A percentile compares a stretch with the other conserved stretches of the same genome.
These are phyloP conservation scores for Escallonia herrerae DNA, from an alignment of 129 eudicot species.

Conservation along the genomic window DNA sequence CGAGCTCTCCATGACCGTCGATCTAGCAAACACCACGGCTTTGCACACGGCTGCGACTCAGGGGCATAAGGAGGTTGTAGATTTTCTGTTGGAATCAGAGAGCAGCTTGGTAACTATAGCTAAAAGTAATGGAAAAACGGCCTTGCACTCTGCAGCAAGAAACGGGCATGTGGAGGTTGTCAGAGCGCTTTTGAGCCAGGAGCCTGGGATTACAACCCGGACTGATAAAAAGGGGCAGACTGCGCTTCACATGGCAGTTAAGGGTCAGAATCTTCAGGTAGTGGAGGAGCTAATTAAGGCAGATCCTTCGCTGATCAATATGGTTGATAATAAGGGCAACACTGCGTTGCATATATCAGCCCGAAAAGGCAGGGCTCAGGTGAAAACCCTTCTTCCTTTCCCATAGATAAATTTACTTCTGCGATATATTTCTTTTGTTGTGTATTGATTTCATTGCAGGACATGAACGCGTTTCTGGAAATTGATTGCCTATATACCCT, in stretches of 20 bases:
- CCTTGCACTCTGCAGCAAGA: conserved; percentile 57
- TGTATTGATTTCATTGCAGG: not conserved
- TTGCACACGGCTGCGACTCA: conserved; percentile 55
- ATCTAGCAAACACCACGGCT: conserved; percentile 51
- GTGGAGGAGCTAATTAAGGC: conserved; percentile 40
- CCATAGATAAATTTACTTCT: no score
- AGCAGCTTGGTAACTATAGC: conserved; percentile 50
- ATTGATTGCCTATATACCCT: no score
- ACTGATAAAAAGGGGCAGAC: conserved; percentile 60
- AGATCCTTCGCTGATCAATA: conserved; percentile 26
- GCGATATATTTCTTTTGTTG: not conserved
- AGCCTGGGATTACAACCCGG: conserved; percentile 30
- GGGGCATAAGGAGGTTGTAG: conserved; percentile 52
- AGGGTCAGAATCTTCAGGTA: conserved; percentile 53
- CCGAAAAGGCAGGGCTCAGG: conserved; percentile 49
- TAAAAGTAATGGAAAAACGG: conserved; percentile 55
- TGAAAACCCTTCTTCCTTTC: not conserved
- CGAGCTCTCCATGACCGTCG: conserved; percentile 58
- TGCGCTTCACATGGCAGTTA: conserved; percentile 66
- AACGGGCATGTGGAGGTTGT: conserved; percentile 52
- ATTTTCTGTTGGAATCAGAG: conserved; percentile 39
- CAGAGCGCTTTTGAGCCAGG: conserved; percentile 41
- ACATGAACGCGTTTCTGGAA: no score
- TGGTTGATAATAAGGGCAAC: conserved; percentile 49
- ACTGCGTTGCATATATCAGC: conserved; percentile 45